Conservation (phyloP, 2,329 filamentous ascomycete species). For the Pseudogymnoascus sp. region DNA sequence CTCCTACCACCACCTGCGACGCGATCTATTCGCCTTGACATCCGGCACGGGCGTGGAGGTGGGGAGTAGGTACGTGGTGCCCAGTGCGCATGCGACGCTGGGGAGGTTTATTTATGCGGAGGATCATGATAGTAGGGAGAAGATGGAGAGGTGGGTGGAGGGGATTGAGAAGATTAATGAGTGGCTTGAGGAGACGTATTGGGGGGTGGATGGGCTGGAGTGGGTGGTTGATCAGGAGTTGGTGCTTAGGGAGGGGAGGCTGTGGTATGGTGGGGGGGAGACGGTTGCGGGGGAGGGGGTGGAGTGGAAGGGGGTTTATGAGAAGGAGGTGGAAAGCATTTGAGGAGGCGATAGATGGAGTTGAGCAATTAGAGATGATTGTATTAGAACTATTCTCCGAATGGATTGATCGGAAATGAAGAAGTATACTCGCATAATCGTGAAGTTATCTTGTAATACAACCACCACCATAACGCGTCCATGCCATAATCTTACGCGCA, state of each 20-base stretch:
- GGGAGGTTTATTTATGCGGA: slow-evolving; percentile 65
- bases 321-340: neutral
- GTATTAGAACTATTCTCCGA: neutral
- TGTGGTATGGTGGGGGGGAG: slow-evolving; percentile 85
- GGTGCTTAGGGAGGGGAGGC: slow-evolving; percentile 61
- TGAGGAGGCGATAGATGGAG: neutral
- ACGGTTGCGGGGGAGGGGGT: slow-evolving; percentile 39
- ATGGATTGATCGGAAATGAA: too few relatives aligned
- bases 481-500: neutral
- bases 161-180: slow-evolving; percentile 69
- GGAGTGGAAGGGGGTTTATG: slow-evolving; percentile 1
- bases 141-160: slow-evolving; percentile 53
- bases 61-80: slow-evolving; percentile 75
- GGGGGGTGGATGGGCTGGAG: neutral
- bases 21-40: slow-evolving; percentile 62
- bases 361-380: neutral
- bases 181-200: slow-evolving; percentile 37
- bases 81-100: slow-evolving; percentile 83
- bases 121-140: slow-evolving; percentile 49
- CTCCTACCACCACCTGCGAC: slow-evolving; percentile 84
- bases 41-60: slow-evolving; percentile 58
- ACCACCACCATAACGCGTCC: neutral
- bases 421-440: neutral
- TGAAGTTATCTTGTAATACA: too few relatives aligned
- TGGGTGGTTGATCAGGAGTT: slow-evolving; percentile 32